Conservation (phyloP, 257 asterid species). For the Gardenia jasminoides region DNA sequence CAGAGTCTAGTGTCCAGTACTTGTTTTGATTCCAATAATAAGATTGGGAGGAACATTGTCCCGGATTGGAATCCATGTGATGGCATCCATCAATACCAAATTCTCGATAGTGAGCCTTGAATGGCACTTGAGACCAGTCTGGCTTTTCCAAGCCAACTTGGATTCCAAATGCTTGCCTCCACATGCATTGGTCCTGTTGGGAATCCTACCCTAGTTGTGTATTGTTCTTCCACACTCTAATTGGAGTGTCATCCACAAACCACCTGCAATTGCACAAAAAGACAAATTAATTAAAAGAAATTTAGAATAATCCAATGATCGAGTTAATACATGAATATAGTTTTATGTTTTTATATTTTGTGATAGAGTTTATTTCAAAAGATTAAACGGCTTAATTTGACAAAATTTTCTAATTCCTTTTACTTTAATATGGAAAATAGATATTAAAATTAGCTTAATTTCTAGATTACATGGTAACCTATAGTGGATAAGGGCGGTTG, state of each 20-base stretch:
- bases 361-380: too few species aligned
- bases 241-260: conserved; percentile 23
- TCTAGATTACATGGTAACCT: too few species aligned
- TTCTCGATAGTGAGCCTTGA: conserved; percentile 9
- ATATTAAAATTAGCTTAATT: too few species aligned
- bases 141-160: conserved; percentile 17
- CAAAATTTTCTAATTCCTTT: too few species aligned
- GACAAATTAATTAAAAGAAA: too few species aligned
- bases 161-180: conserved; percentile 30
- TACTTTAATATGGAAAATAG: too few species aligned
- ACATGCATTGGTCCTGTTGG: conserved; percentile 26
- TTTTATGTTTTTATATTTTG: too few species aligned
- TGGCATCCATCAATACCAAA: neutral
- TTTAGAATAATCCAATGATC: too few species aligned
- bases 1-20: neutral
- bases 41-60: neutral
- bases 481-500: too few species aligned
- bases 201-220: conserved; percentile 14
- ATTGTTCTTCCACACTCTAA: conserved; percentile 28
- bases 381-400: too few species aligned
- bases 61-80: neutral
- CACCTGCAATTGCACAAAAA: neutral
- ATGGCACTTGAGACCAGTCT: conserved; percentile 22
- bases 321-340: too few species aligned
- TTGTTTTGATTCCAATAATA: conserved; percentile 22